Evolutionary conservation across 2,329 filamentous ascomycete species (phyloP).

Genomic region (Paracamarosporium sp.): DNA sequence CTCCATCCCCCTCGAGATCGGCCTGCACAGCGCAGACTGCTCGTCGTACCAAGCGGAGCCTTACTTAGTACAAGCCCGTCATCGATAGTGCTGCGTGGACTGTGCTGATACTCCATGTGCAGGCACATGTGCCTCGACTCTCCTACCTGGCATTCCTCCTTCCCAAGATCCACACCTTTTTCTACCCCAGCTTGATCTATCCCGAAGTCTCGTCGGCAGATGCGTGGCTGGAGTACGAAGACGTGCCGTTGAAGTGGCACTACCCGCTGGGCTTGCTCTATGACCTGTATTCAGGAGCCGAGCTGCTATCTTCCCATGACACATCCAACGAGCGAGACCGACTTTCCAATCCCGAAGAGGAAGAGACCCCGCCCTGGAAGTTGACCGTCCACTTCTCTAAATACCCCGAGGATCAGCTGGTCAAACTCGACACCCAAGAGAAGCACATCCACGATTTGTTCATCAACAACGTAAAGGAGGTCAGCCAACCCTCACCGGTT

Average conservation of each 20-base stretch:
- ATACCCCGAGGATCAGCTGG: slow-evolving; percentile 64
- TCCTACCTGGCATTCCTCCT: slow-evolving; percentile 74
- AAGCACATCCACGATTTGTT: slow-evolving; percentile 69
- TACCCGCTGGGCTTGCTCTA: slow-evolving; percentile 73
- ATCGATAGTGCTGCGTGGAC: background rate
- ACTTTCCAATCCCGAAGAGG: slow-evolving; percentile 17
- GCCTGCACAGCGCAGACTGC: slow-evolving; percentile 65
- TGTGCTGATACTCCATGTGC: slow-evolving; percentile 8
- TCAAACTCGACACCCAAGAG: slow-evolving; percentile 62
- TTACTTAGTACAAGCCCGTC: slow-evolving; percentile 58
- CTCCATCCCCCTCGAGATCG: slow-evolving; percentile 65
- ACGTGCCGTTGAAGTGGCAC: slow-evolving; percentile 74
- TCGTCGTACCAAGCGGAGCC: slow-evolving; percentile 66
- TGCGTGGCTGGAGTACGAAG: slow-evolving; percentile 72
- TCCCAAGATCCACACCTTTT: slow-evolving; percentile 68
- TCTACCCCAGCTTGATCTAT: slow-evolving; percentile 64
- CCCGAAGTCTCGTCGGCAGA: slow-evolving; percentile 59
- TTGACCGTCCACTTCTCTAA: slow-evolving; percentile 67
- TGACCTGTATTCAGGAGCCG: slow-evolving; percentile 70
- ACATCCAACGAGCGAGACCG: background rate
- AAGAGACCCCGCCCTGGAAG: slow-evolving; percentile 63
- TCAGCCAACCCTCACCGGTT: slow-evolving; percentile 20
- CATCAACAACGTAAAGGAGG: slow-evolving; percentile 74
- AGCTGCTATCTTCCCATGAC: slow-evolving; percentile 43
- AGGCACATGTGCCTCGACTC: slow-evolving; percentile 69